These are phyloP conservation scores for Wickerhamiella shivajii DNA, from an alignment of 805 yeast species.

Conservation along the genomic window DNA sequence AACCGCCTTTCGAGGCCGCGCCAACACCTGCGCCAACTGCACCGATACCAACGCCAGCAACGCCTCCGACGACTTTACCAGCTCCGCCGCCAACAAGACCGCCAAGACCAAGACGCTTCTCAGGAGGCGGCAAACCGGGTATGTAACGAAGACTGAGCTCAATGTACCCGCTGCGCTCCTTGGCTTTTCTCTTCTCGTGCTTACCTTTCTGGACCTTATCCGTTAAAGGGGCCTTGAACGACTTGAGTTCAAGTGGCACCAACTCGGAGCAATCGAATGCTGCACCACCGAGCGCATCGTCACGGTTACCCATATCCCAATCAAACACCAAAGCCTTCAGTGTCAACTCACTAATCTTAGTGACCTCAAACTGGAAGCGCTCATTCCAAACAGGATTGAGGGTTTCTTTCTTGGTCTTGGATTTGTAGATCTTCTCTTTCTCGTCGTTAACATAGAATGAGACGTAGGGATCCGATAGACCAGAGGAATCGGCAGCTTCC, in stretches of 20 bases:
- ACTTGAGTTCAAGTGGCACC: slow-evolving; percentile 41
- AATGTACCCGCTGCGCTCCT: slow-evolving; percentile 46
- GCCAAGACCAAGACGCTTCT: slow-evolving; percentile 16
- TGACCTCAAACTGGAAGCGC: slow-evolving; percentile 25
- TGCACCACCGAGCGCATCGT: slow-evolving; percentile 67
- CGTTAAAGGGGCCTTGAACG: slow-evolving; percentile 36
- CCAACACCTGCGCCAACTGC: slow-evolving; percentile 33
- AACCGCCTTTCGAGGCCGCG: slow-evolving; percentile 25
- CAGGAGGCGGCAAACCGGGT: slow-evolving; percentile 34
- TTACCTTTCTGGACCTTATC: slow-evolving; percentile 27
- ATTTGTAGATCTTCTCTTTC: slow-evolving; percentile 42
- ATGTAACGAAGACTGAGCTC: slow-evolving; percentile 46
- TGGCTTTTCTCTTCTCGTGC: slow-evolving; percentile 31
- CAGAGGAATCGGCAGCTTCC: slow-evolving; percentile 78
- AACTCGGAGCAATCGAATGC: slow-evolving; percentile 42
- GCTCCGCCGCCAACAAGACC: slow-evolving; percentile 14
- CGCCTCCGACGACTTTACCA: slow-evolving; percentile 32
- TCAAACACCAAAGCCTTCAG: slow-evolving; percentile 45
- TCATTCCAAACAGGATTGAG: slow-evolving; percentile 87
- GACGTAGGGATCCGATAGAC: slow-evolving; percentile 86
- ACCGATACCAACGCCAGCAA: slow-evolving; percentile 39
- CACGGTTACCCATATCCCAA: slow-evolving; percentile 88
- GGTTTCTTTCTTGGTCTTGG: slow-evolving; percentile 74
- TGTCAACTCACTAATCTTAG: slow-evolving; percentile 9
- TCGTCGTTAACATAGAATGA: slow-evolving; percentile 54